A percentile compares a stretch with the other conserved stretches of the same genome.
Conservation (phyloP, 768 basidiomycete species). For the Kwoniella heveanensis region DNA sequence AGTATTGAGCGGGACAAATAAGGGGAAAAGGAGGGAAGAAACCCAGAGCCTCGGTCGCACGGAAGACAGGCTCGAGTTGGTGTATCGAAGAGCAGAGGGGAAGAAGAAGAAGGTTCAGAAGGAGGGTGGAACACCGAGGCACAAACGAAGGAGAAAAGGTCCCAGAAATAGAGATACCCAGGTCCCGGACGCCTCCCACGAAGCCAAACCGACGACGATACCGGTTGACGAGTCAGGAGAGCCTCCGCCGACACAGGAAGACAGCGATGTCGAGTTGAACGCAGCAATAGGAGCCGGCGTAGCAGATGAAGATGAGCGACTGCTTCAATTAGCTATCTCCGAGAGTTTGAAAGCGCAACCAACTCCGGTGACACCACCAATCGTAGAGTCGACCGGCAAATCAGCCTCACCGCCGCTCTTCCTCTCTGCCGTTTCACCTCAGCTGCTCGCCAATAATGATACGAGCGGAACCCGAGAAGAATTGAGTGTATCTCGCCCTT, state of each 20-base stretch:
- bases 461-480: not conserved
- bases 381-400: not conserved
- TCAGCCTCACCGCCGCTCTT: not conserved
- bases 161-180: slow-evolving; percentile 7
- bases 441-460: not conserved
- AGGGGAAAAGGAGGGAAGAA: slow-evolving; percentile 15
- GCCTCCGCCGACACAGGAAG: slow-evolving; percentile 9
- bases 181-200: slow-evolving; percentile 11
- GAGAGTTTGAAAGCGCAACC: slow-evolving; percentile 28
- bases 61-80: slow-evolving; percentile 48
- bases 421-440: not conserved
- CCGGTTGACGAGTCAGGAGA: not conserved
- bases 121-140: not conserved
- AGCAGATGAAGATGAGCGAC: slow-evolving; percentile 34
- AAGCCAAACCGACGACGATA: slow-evolving; percentile 3
- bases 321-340: slow-evolving; percentile 35
- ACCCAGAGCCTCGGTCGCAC: slow-evolving; percentile 36
- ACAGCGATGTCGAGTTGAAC: not conserved
- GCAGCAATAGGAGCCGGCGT: not conserved
- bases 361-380: not conserved
- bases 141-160: slow-evolving; percentile 11
- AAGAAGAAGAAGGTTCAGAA: slow-evolving; percentile 27
- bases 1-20: not conserved
- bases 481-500: slow-evolving; percentile 2
- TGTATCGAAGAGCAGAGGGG: slow-evolving; percentile 47